Evolutionary conservation across 192 early-diverging fungal genomes (phyloP).

Genomic region (Jimgerdemannia flammicorona): DNA sequence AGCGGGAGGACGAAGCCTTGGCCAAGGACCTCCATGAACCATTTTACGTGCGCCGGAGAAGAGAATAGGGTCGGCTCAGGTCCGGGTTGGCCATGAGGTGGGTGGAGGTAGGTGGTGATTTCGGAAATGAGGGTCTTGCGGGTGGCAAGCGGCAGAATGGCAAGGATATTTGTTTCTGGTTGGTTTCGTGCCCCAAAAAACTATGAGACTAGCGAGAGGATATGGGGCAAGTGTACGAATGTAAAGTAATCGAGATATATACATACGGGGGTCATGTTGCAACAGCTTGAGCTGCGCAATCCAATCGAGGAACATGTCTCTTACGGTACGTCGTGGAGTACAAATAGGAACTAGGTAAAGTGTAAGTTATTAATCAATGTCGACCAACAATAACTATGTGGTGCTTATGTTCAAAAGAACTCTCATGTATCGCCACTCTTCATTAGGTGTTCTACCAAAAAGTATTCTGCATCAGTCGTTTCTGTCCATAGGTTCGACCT

Average conservation of each 20-base stretch:
- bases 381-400: neutral
- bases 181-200: neutral
- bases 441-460: too few relatives aligned
- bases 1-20: slow-evolving; percentile 77
- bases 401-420: neutral
- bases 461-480: too few relatives aligned
- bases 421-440: too few relatives aligned
- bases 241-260: neutral
- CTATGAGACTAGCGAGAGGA: neutral
- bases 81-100: slow-evolving; percentile 18
- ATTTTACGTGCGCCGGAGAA: slow-evolving; percentile 73
- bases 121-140: slow-evolving; percentile 62
- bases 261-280: slow-evolving; percentile 64
- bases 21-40: slow-evolving; percentile 85
- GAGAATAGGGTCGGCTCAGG: slow-evolving; percentile 60
- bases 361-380: neutral
- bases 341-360: neutral
- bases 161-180: slow-evolving; percentile 70
- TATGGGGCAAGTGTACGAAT: neutral
- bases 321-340: neutral
- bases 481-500: too few relatives aligned
- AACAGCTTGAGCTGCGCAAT: slow-evolving; percentile 68
- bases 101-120: slow-evolving; percentile 50
- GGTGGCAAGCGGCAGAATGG: slow-evolving; percentile 60
- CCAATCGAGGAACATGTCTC: slow-evolving; percentile 70